phyloP scores from a whole-genome alignment of 208 protist genomes.

The Perkinsela sp. region DNA sequence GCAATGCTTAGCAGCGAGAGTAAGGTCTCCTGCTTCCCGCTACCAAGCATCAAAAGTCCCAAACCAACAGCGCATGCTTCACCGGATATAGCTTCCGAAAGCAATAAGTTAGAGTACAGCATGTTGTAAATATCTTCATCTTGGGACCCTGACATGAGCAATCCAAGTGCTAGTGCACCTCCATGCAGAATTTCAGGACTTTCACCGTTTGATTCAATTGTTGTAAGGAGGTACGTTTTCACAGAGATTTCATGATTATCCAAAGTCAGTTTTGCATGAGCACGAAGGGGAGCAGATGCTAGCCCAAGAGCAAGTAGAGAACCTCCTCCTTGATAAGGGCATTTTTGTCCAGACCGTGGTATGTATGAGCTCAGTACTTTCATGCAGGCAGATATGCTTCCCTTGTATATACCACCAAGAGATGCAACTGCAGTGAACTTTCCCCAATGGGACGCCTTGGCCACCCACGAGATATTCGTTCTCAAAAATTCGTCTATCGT shows the following conservation, averaged over 20 bases:
- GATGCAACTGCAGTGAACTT: conserved; percentile 83
- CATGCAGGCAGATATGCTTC: conserved; percentile 58
- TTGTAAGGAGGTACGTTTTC: conserved; percentile 4
- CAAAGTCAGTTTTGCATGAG: neutral
- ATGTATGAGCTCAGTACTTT: conserved; percentile 72
- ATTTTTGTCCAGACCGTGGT: conserved; percentile 17
- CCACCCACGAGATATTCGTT: conserved; percentile 86
- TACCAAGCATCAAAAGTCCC: conserved; percentile 90
- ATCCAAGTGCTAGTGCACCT: conserved; percentile 79
- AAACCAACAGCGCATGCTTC: conserved; percentile 90
- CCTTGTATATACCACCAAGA: conserved; percentile 86
- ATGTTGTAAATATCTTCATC: conserved; percentile 73
- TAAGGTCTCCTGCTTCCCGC: conserved; percentile 23
- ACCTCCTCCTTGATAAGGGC: conserved; percentile 80
- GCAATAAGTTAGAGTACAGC: conserved; percentile 72
- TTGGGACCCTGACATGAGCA: conserved; percentile 53
- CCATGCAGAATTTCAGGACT: conserved; percentile 81
- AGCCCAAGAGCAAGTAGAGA: conserved; percentile 81
- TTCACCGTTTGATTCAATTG: neutral
- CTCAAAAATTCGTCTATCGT: conserved; percentile 87
- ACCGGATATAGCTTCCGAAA: conserved; percentile 80
- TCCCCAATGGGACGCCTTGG: conserved; percentile 78
- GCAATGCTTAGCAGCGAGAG: conserved; percentile 72
- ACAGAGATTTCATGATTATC: neutral
- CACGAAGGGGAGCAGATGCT: neutral